Evolutionary conservation across 148 eudicot species (phyloP), one percentile per base, ranked within the genome.

Genomic region (Amaranthus palmeri): DNA sequence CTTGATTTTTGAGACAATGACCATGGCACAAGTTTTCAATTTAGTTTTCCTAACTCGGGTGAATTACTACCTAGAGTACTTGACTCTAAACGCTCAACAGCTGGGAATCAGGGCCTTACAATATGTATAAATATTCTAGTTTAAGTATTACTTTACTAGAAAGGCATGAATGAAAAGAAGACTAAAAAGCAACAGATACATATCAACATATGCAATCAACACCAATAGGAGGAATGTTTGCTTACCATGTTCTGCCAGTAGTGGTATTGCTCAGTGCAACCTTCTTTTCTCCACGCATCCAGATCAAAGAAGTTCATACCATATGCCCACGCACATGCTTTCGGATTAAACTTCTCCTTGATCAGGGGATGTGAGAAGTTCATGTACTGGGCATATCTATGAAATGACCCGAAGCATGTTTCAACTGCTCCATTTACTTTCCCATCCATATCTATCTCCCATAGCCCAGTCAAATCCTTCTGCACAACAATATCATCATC

Each of bases 301-400:
- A 90, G 78, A 83, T 88, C 96, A 71, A 93, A 90, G 80, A 93
- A 93, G 77, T 93, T 93, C 98, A 93, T 93, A 76, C 98, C 98
- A 80, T 93, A 93, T 70, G 98, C 98, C 98, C 98, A 93, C 7
- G 92, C 98, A 77, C 98, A 93, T 6, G 98, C 96, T 78, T 93
- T 93, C 8, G 98, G 96, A 72, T 86, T 88, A 70, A 90, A 93
- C 81, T 85, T 93, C 63, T 85, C 86, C 75, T 86, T 93, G 77
- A 93, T 93, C 72, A 93, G 77, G 44, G 98, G 98, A 74, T 92
- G 98, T 3, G 98, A 92, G 75, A 92, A 92, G 73, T 92, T 92
- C 98, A 92, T 92, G 80, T 93, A 93, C 65, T 93, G 98, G 3
- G 96, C 90, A 83, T 93, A 93, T 18, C 98, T 81, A 72, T 93